Evolutionary conservation across 129 eudicot species (phyloP), one percentile per base, ranked within the genome.

Genomic region (Calendula officinalis): DNA sequence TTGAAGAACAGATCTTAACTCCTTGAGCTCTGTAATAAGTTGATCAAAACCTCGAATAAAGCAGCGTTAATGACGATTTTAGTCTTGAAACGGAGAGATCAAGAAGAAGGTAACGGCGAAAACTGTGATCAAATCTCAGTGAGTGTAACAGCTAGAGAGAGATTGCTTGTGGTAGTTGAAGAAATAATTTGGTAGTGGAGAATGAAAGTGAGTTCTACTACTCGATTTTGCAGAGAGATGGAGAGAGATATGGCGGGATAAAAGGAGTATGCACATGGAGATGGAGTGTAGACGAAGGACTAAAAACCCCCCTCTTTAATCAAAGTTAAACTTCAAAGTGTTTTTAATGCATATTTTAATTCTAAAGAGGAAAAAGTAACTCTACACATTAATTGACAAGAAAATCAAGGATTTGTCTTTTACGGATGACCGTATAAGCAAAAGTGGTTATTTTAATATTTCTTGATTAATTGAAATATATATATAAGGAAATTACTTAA

Each of bases 261-360:
- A 52, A 7, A 8, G 75, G 67, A 48, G 69, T 14, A 38, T 1
- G 69, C 76, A 71, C 76, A 61, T 71, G 76, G 76, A 14, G 69
- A 5, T 61, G 68, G 76, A 71, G 76, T 71, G 69, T 40, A 60
- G 62, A 61, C 52, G 61, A 71, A 71, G 76, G 62, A 61, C 52
- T 52, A 71, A 71, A 69, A 42, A 41, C 7, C 47, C 54, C 73
- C 22, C 64, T 43, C 76, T 71, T 71, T 70, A 48, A 56, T 68
- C 74, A 60, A 67, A 56, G 55, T 34, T 8, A 1, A 48, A 53
- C 62, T 53, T 32, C 32, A 27, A 58, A 69, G 49, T 58, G 14
- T 8, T 39, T 45, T 69, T 47, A 51, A 50, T 10, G 47, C 8
- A 60, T 22, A 45, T 2, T 22, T 22, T 22, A 22, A 22, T 22